Evolutionary conservation across 768 basidiomycete genomes (phyloP).

Genomic region (Russula lepida): DNA sequence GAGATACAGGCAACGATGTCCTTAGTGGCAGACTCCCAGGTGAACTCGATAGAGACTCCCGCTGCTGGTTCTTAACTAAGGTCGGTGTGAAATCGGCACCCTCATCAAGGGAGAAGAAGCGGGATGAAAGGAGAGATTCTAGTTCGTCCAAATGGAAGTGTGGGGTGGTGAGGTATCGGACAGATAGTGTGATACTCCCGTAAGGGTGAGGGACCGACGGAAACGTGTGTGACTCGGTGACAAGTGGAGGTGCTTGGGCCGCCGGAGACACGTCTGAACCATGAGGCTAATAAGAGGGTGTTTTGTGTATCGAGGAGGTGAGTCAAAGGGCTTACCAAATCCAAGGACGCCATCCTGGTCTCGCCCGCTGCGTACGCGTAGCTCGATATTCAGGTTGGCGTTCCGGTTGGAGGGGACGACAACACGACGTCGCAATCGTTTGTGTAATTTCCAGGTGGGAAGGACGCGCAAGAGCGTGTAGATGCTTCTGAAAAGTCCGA

Average conservation of each 20-base stretch:
- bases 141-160: slow-evolving; percentile 69
- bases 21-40: slow-evolving; percentile 35
- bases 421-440: slow-evolving; percentile 43
- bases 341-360: slow-evolving; percentile 26
- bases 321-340: slow-evolving; percentile 31
- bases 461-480: slow-evolving; percentile 66
- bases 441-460: slow-evolving; percentile 68
- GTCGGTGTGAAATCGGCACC: slow-evolving; percentile 66
- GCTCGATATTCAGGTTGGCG: slow-evolving; percentile 40
- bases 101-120: slow-evolving; percentile 62
- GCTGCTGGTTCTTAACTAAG: slow-evolving; percentile 52
- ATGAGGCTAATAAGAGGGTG: slow-evolving; percentile 19
- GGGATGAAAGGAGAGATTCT: slow-evolving; percentile 66
- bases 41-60: slow-evolving; percentile 43
- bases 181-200: slow-evolving; percentile 54
- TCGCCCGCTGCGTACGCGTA: slow-evolving; percentile 33
- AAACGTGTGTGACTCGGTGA: slow-evolving; percentile 52
- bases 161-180: slow-evolving; percentile 58
- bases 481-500: slow-evolving; percentile 70
- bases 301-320: neutral
- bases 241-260: slow-evolving; percentile 32
- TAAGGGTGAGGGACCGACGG: slow-evolving; percentile 58
- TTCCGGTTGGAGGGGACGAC: slow-evolving; percentile 28
- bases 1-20: slow-evolving; percentile 40
- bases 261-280: slow-evolving; percentile 35